phyloP scores from a whole-genome alignment of 2,329 filamentous ascomycete species.

The Tolypocladium paradoxum region DNA sequence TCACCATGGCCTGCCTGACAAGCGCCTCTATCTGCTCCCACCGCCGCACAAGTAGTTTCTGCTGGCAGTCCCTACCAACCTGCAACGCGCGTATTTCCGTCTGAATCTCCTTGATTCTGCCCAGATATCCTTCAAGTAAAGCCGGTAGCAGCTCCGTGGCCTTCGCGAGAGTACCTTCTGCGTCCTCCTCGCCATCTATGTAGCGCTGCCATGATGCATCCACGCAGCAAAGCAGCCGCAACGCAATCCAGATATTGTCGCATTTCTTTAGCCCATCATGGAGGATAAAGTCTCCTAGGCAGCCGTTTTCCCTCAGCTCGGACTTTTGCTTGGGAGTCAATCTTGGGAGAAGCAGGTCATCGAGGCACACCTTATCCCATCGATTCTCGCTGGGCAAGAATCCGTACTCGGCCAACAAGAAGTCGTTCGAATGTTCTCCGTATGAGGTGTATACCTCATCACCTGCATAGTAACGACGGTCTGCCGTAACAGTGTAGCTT shows the following conservation, averaged over 20 bases:
- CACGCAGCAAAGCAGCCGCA: conserved; percentile 26
- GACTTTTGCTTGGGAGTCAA: conserved; percentile 25
- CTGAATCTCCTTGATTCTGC: conserved; percentile 18
- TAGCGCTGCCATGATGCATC: conserved; percentile 27
- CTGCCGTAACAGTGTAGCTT: conserved; percentile 44
- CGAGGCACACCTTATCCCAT: conserved; percentile 38
- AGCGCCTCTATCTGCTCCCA: conserved; percentile 33
- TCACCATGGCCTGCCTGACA: conserved; percentile 15
- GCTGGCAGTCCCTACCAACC: conserved; percentile 20
- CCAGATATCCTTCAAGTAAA: conserved; percentile 26
- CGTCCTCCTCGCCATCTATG: conserved; percentile 30
- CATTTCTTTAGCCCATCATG: conserved; percentile 33
- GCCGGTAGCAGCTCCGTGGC: conserved; percentile 25
- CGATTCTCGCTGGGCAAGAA: conserved; percentile 37
- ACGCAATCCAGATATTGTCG: conserved; percentile 42
- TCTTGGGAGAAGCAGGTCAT: conserved; percentile 33
- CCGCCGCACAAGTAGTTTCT: conserved; percentile 24
- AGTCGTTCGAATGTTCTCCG: conserved; percentile 61
- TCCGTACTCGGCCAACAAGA: conserved; percentile 58
- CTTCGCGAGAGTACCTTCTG: conserved; percentile 31
- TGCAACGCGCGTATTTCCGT: conserved; percentile 20
- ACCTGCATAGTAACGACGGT: conserved; percentile 38
- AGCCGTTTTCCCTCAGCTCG: conserved; percentile 31
- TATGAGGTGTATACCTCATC: conserved; percentile 63
- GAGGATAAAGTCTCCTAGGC: conserved; percentile 41